Evolutionary conservation across 225 moss, liverwort and hornwort genomes (phyloP), one percentile per base, ranked within the genome.

Genomic region (Sphagnum tenellum): DNA sequence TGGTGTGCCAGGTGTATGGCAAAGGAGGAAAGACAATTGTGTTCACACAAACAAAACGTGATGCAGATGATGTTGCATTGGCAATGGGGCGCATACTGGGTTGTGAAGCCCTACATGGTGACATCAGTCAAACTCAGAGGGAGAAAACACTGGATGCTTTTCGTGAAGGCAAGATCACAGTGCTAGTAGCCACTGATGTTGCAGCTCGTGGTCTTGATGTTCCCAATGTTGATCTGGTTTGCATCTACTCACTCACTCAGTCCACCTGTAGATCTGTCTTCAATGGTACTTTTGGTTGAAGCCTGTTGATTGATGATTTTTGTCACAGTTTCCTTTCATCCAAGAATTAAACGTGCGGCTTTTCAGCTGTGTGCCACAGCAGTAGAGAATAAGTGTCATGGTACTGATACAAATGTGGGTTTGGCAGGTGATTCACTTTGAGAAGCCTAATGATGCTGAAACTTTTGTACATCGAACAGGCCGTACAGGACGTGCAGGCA

Each of bases 391-490:
- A 29, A 1, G 29, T 29, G 29, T 29, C 29, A 14, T 44, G 2
- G 44, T 58, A 13, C 58, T 58, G 58, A 58, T 58, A 4, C 12
- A 58, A 57, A 3, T 13, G 58, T 44, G 44, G 64, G 46, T 12
- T 56, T 57, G 49, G 29, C 74, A 83, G 67, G 3, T 94, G 14
- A 90, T 98, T 45, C 93, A 98, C 51, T 98, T 83, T 60, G 96
- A 98, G 71, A 90, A 89, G 64, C 96, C 96, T 1, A 87, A 89
- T 59, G 93, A 98, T 51, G 73, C 96, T 46, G 93, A 98, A 65
- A 93, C 93, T 5, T 98, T 98, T 70, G 96, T 98, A n/a, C 96
- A 98, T 78, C 81, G 96, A 53, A 85, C 93, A 47, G 96, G 96
- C 7, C 79, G 96, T 50, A 93, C 96, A 48, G 96, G 93, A 53